Conservation (phyloP, 805 yeast genomes). For the Grigorovia humatica region DNA sequence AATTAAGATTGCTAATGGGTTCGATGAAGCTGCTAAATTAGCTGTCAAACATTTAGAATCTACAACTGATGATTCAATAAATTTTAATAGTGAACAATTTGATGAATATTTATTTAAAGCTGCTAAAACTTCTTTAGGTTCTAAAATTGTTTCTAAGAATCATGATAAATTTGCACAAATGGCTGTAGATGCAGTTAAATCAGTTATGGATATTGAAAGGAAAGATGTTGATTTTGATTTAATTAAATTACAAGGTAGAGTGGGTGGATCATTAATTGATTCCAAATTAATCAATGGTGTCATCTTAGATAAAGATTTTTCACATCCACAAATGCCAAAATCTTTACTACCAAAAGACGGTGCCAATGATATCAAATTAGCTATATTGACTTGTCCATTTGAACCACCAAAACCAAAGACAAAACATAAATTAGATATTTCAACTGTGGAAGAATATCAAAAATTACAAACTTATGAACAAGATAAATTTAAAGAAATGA, state of each 20-base stretch:
- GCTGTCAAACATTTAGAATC: slow-evolving; percentile 70
- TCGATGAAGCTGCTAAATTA: slow-evolving; percentile 90
- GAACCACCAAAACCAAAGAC: slow-evolving; percentile 99
- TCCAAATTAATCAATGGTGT: slow-evolving; percentile 84
- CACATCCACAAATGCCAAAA: slow-evolving; percentile 98
- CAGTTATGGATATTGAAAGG: slow-evolving; percentile 85
- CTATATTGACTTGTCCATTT: slow-evolving; percentile 95
- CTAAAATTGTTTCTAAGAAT: slow-evolving; percentile 88
- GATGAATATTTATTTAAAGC: slow-evolving; percentile 64
- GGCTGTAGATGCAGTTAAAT: slow-evolving; percentile 92
- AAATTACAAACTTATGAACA: slow-evolving; percentile 87
- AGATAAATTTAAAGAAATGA: slow-evolving; percentile 84
- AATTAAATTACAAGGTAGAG: slow-evolving; percentile 89
- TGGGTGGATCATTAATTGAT: slow-evolving; percentile 88
- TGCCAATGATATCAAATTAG: slow-evolving; percentile 64
- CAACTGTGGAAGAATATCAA: slow-evolving; percentile 88
- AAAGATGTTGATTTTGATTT: slow-evolving; percentile 95
- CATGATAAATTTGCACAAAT: slow-evolving; percentile 91
- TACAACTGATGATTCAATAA: slow-evolving; percentile 55
- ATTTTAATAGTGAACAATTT: slow-evolving; percentile 19
- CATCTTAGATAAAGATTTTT: slow-evolving; percentile 87
- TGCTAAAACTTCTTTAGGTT: slow-evolving; percentile 89
- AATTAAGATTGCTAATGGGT: slow-evolving; percentile 92
- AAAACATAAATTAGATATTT: slow-evolving; percentile 89
- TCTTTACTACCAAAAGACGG: slow-evolving; percentile 33